Conservation (phyloP, 345 rosid genomes). For the Citrus hindsii region DNA sequence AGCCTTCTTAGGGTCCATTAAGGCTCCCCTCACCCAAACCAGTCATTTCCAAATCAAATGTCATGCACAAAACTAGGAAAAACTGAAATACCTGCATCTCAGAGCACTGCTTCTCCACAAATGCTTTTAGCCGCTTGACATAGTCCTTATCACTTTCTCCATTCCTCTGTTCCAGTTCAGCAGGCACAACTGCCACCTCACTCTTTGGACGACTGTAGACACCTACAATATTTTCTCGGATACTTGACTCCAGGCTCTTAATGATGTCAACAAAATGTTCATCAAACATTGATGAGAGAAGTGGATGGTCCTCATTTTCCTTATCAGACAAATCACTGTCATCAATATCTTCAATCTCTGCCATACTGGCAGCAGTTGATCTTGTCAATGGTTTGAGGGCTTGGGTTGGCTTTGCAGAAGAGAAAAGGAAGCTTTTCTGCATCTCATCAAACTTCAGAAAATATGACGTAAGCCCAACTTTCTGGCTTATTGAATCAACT, state of each 20-base stretch:
- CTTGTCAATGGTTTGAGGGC: conserved; percentile 62
- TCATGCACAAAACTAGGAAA: neutral
- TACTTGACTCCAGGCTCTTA: conserved; percentile 55
- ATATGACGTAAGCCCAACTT: conserved; percentile 79
- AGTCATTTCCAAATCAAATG: neutral
- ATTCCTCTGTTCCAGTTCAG: conserved; percentile 74
- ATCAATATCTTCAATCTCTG: conserved; percentile 67
- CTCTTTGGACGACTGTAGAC: conserved; percentile 78
- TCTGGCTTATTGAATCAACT: conserved; percentile 86
- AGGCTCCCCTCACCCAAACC: neutral
- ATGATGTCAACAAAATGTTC: conserved; percentile 50
- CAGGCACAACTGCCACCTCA: conserved; percentile 83
- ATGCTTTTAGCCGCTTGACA: conserved; percentile 64
- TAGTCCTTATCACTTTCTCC: conserved; percentile 75
- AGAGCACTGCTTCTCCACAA: conserved; percentile 81
- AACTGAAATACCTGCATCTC: conserved; percentile 67
- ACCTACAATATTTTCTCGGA: conserved; percentile 67
- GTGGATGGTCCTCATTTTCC: conserved; percentile 65
- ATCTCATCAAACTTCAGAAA: conserved; percentile 84
- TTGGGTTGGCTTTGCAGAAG: conserved; percentile 48
- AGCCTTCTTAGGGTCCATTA: neutral
- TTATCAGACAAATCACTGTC: conserved; percentile 45
- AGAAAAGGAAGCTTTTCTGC: conserved; percentile 73
- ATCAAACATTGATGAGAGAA: conserved; percentile 63
- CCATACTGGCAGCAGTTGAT: conserved; percentile 81